phyloP scores from a whole-genome alignment of 1,139 yeast genomes.

The Kurtzmaniella quercitrusa region DNA sequence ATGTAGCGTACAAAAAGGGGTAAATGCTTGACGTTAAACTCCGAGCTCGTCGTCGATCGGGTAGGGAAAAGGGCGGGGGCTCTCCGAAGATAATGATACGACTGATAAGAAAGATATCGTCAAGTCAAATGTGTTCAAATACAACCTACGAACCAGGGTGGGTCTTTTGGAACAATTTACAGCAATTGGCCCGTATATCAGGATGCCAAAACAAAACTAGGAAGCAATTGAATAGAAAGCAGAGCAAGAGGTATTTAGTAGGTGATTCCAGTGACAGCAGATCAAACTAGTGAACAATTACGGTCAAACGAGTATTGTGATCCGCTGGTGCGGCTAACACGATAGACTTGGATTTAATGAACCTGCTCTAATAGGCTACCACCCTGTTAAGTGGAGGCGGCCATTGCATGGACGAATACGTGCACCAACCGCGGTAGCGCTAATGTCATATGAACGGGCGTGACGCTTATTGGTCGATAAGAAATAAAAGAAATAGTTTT shows the following conservation, averaged over 20 bases:
- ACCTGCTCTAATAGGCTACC: neutral
- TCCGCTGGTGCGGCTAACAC: neutral
- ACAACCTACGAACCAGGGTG: neutral
- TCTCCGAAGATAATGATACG: neutral
- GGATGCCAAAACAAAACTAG: no score
- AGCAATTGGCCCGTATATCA: no score
- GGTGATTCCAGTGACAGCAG: neutral
- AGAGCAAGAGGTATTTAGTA: no score
- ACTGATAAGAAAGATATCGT: neutral
- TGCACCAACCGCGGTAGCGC: neutral
- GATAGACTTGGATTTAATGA: neutral
- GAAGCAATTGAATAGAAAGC: no score
- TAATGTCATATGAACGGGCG: slow-evolving; percentile 4
- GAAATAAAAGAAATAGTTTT: neutral
- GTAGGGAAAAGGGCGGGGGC: neutral
- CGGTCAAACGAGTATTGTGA: neutral
- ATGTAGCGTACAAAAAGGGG: neutral
- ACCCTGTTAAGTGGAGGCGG: neutral
- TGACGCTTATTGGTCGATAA: slow-evolving; percentile 6
- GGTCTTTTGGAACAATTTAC: no score
- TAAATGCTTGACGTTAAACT: neutral
- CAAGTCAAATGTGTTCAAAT: neutral
- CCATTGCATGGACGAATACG: neutral
- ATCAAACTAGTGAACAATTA: neutral
- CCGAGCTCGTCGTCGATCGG: neutral